Evolutionary conservation across 768 basidiomycete species (phyloP), one percentile per base, ranked within the genome.

Genomic region (Suillus subluteus): DNA sequence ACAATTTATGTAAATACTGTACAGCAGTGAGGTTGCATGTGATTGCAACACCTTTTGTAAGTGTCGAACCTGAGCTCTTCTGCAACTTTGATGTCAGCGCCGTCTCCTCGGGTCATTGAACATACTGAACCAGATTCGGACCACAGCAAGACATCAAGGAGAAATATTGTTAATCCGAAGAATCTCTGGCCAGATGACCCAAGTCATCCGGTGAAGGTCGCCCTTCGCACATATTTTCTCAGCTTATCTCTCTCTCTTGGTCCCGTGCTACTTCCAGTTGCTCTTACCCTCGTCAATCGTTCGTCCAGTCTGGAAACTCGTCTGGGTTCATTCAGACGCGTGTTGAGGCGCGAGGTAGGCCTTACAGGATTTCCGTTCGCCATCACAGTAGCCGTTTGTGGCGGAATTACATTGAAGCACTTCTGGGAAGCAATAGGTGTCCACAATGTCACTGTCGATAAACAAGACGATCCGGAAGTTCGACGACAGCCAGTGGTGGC

Each of bases 341-440:
- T 87, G 15, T 75, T 94, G 11, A 78, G 71, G 63, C 83, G 85
- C 48, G 91, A 93, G 72, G 74, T 91, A 13, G 82, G 84, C 9
- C 68, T 82, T 44, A 87, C 86, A 65, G 87, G 91, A 16, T 91
- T 94, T 74, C 89, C 92, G 7, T 89, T 85, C 65, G 84, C 90
- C 37, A 84, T 92, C 63, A 87, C 91, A 0, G 71, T 86, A 7
- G 76, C 87, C 18, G 80, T 91, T 6, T 90, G 84, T 0, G 92
- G 91, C 9, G 91, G 91, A 3, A 82, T 84, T 38, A 78, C 81
- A 43, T 72, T 93, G 23, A 81, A 81, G 62, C 78, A 79, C 38
- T 63, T 87, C 12, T 88, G 84, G 85, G 65, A 72, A 13, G 41
- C 54, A 16, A 56, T 77, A 48, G 71, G 72, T 32, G 40, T 43